Conservation (phyloP, 169 alveolate genomes). For the Plasmodium gaboni region DNA sequence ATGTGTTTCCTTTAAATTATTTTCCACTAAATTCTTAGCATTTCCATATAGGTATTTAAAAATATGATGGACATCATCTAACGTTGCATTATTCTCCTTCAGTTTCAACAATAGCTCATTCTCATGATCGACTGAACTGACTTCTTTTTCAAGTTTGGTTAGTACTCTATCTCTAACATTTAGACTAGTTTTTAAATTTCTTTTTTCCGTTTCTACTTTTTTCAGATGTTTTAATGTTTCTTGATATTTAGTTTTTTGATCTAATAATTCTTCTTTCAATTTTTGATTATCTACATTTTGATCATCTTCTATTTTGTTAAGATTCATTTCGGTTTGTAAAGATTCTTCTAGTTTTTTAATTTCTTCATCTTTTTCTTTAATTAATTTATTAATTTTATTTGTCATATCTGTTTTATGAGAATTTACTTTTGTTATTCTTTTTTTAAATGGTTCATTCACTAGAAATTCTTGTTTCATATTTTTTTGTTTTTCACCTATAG, state of each 20-base stretch:
- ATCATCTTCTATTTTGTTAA: constrained; percentile 17
- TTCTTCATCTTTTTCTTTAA: constrained; percentile 49
- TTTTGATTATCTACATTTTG: constrained; percentile 32
- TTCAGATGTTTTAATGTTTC: constrained; percentile 74
- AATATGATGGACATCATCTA: constrained; percentile 49
- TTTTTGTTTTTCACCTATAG: background rate
- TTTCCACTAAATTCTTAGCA: constrained; percentile 7
- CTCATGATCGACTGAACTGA: constrained; percentile 62
- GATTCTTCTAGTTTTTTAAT: constrained; percentile 45
- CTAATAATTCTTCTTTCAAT: constrained; percentile 53
- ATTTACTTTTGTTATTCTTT: constrained; percentile 45
- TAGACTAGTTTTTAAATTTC: constrained; percentile 58
- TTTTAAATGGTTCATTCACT: constrained; percentile 44
- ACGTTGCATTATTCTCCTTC: constrained; percentile 23
- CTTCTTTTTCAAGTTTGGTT: constrained; percentile 68
- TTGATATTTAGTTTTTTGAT: constrained; percentile 72
- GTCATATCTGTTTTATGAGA: constrained; percentile 1
- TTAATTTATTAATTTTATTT: constrained; percentile 43
- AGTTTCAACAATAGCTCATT: constrained; percentile 48
- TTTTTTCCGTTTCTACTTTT: constrained; percentile 62
- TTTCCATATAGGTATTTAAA: constrained; percentile 40
- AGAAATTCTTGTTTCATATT: background rate
- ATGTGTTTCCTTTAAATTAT: constrained; percentile 9
- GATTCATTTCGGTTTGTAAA: constrained; percentile 29
- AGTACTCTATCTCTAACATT: constrained; percentile 66